These are phyloP conservation scores for Wilhelminamyces savonicus DNA, from an alignment of 805 yeast species.

Conservation along the genomic window DNA sequence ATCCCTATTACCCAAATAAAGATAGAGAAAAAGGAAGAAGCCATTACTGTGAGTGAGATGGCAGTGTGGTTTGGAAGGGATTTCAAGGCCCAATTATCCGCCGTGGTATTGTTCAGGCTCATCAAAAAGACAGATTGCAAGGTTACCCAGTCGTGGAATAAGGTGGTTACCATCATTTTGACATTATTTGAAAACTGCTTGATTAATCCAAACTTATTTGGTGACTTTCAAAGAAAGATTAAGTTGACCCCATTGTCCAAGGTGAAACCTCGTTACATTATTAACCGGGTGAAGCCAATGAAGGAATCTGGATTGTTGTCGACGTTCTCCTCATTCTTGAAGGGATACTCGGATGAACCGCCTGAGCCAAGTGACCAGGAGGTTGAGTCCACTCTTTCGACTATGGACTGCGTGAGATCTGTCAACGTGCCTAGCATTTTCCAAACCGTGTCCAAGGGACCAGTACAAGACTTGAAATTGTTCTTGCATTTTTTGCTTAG, in stretches of 20 bases:
- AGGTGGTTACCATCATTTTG: slow-evolving; percentile 52
- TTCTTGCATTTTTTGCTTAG: slow-evolving; percentile 22
- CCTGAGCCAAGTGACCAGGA: slow-evolving; percentile 93
- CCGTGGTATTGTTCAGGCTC: slow-evolving; percentile 79
- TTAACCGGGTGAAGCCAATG: slow-evolving; percentile 56
- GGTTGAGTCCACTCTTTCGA: slow-evolving; percentile 75
- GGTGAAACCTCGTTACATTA: slow-evolving; percentile 61
- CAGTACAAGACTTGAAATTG: slow-evolving; percentile 31
- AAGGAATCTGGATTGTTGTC: slow-evolving; percentile 79
- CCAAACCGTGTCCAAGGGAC: slow-evolving; percentile 38
- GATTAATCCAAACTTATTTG: slow-evolving; percentile 54
- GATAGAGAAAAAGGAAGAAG: slow-evolving; percentile 48
- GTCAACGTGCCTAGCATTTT: slow-evolving; percentile 56
- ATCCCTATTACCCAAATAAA: slow-evolving; percentile 32
- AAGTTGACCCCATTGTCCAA: slow-evolving; percentile 49
- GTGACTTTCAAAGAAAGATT: slow-evolving; percentile 55
- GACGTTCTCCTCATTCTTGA: slow-evolving; percentile 85
- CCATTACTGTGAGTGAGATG: slow-evolving; percentile 71
- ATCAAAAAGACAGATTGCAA: slow-evolving; percentile 50
- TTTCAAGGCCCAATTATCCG: slow-evolving; percentile 85
- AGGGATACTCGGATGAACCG: slow-evolving; percentile 79
- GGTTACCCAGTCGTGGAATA: slow-evolving; percentile 54
- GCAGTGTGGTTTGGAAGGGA: slow-evolving; percentile 84
- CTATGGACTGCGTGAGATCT: slow-evolving; percentile 76
- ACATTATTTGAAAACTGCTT: slow-evolving; percentile 68